These are phyloP conservation scores for Aspergillus incahuasiensis DNA, from an alignment of 495 filamentous ascomycete species.

Conservation along the genomic window DNA sequence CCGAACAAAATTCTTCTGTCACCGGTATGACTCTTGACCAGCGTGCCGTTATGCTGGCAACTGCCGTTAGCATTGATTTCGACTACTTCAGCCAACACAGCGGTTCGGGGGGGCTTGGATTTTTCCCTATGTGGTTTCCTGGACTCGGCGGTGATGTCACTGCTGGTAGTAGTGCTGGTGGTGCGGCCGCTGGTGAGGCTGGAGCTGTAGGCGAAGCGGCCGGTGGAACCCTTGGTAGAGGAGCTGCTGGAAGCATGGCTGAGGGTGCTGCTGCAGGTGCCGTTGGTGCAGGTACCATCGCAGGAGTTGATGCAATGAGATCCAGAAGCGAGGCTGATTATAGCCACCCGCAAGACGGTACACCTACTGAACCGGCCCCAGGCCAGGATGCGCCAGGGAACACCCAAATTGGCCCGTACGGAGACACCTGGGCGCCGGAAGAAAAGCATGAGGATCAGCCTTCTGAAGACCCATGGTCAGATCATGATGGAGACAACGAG, in stretches of 20 bases:
- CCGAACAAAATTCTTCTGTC: conserved; percentile 13
- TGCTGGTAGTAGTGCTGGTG: conserved; percentile 43
- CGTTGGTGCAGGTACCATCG: conserved; percentile 55
- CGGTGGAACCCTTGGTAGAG: conserved; percentile 29
- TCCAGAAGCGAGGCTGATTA: conserved; percentile 40
- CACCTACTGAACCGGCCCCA: too few relatives aligned
- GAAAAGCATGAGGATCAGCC: conserved; percentile 35
- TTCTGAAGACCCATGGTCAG: conserved; percentile 38
- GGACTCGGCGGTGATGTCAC: conserved; percentile 47
- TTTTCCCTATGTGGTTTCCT: conserved; percentile 58
- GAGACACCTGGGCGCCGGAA: conserved; percentile 29
- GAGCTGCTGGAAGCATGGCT: conserved; percentile 35
- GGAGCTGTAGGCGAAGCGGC: conserved; percentile 41
- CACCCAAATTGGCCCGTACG: conserved; percentile 18
- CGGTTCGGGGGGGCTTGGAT: conserved; percentile 42
- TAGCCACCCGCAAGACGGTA: conserved; percentile 12
- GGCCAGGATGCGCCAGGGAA: conserved; percentile 15
- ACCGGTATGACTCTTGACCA: conserved; percentile 65
- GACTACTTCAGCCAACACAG: conserved; percentile 68
- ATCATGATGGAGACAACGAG: conserved; percentile 10
- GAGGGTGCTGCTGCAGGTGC: conserved; percentile 39
- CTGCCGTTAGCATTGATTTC: conserved; percentile 66
- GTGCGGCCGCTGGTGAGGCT: conserved; percentile 35
- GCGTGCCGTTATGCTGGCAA: conserved; percentile 67
- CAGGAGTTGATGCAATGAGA: conserved; percentile 59